Evolutionary conservation across 768 basidiomycete species (phyloP).

Genomic region (Suillus variegatus): DNA sequence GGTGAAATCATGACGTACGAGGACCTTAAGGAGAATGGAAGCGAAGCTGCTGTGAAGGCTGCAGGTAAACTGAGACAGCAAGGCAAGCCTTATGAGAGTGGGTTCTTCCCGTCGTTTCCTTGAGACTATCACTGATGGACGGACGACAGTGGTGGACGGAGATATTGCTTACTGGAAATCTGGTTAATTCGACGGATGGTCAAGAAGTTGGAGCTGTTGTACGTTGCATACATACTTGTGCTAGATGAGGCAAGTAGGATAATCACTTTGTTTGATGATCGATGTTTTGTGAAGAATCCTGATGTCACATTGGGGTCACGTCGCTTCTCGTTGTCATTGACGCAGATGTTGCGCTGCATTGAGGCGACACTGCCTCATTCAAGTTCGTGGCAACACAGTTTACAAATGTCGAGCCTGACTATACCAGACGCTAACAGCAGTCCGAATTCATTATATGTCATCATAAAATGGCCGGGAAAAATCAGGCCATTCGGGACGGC

Average conservation of each 20-base stretch:
- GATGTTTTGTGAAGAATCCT: background rate
- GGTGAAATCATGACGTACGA: slow-evolving; percentile 95
- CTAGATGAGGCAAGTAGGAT: slow-evolving; percentile 7
- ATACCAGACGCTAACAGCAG: no score
- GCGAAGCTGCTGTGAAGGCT: slow-evolving; percentile 90
- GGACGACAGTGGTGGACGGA: slow-evolving; percentile 70
- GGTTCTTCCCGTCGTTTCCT: slow-evolving; percentile 28
- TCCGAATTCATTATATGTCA: no score
- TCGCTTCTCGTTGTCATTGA: background rate
- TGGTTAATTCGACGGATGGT: slow-evolving; percentile 44
- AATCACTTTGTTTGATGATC: background rate
- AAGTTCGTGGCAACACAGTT: background rate
- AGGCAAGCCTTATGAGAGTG: slow-evolving; percentile 95
- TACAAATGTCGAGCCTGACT: background rate
- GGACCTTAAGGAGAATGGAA: slow-evolving; percentile 89
- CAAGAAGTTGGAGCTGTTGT: slow-evolving; percentile 6
- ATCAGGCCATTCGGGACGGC: no score
- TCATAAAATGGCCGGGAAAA: no score
- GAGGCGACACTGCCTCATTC: background rate
- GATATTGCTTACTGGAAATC: slow-evolving; percentile 94
- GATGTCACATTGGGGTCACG: background rate
- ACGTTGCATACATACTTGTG: slow-evolving; percentile 11
- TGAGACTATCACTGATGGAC: slow-evolving; percentile 11
- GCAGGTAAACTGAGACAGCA: slow-evolving; percentile 94
- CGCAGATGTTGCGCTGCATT: background rate